Evolutionary conservation across 2,329 filamentous ascomycete genomes (phyloP), one percentile per base, ranked within the genome.

Genomic region (Microdochium nivale): DNA sequence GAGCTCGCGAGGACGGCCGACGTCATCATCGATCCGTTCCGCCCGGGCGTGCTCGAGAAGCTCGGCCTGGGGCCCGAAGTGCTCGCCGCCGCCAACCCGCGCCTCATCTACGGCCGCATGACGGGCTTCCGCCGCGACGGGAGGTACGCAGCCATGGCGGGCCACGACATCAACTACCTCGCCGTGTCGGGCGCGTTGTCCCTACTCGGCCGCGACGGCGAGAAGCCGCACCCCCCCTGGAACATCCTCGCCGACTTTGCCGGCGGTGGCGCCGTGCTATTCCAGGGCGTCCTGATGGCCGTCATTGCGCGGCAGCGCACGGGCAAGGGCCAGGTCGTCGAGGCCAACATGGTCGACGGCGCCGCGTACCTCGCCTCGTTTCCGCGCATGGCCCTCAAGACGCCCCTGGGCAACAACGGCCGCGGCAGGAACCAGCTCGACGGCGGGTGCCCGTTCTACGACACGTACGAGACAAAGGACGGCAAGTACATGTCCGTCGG

Each of bases 261-360:
- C 0, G 92, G 90, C 30, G 92, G 92, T 21, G 92, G 92, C 32
- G 84, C 87, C 1, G 84, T 83, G 57, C 84, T 94, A 43, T 89
- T 94, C 61, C 75, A 90, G 53, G 92, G 91, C 0, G 82, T 97
- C 3, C 67, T 96, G 51, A 74, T 96, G 21, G 92, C 94, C 0
- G 68, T 97, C 53, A 62, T 95, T 10, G 77, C 82, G 14, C 74
- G 90, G 32, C 72, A 76, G 48, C 71, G 68, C 44, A 83, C 75
- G 0, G 89, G 89, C 0, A 72, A 70, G 2, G 92, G 92, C 0
- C 92, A 96, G 70, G 85, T 96, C 13, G 90, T 97, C 9, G 90
- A 96, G 70, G 89, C 88, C 16, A 96, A 95, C 67, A 97, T 97
- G 92, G 92, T 96, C 13, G 92, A 97, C 70, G 92, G 92, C 9